Percentiles rank a stretch among this genome's conserved stretches.
Evolutionary conservation across 106 monocot species (phyloP).

Genomic region (Platanthera zijinensis): DNA sequence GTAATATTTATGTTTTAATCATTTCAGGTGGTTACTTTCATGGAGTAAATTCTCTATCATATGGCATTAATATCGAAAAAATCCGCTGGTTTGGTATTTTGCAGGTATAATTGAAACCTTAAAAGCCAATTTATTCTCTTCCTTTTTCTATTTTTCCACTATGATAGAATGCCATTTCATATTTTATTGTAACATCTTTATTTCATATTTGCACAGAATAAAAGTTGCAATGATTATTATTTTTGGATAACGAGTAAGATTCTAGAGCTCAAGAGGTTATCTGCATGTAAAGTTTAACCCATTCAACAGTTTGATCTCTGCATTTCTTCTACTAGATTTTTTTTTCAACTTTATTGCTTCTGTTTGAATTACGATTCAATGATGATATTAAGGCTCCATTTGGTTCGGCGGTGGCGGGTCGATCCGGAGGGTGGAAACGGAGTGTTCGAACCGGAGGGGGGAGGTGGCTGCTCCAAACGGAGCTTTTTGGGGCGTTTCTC

Average conservation of each 20-base stretch:
- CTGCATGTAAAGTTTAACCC: neutral
- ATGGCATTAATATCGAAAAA: slow-evolving; percentile 61
- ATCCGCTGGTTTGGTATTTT: slow-evolving; percentile 79
- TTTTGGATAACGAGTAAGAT: neutral
- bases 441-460: no score
- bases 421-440: no score
- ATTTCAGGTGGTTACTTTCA: slow-evolving; percentile 76
- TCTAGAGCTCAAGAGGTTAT: neutral
- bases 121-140: neutral
- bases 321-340: neutral
- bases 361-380: neutral
- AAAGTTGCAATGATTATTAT: neutral
- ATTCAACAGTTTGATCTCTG: neutral
- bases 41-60: slow-evolving; percentile 64
- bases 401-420: no score
- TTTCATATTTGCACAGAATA: neutral
- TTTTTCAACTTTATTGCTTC: neutral
- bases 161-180: neutral
- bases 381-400: no score
- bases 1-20: neutral
- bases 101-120: slow-evolving; percentile 34
- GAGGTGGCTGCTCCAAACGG: no score
- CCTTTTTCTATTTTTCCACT: neutral
- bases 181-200: neutral
- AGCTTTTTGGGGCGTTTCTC: no score